phyloP scores from a whole-genome alignment of 2,329 filamentous ascomycete genomes.

The Fusarium sp. region DNA sequence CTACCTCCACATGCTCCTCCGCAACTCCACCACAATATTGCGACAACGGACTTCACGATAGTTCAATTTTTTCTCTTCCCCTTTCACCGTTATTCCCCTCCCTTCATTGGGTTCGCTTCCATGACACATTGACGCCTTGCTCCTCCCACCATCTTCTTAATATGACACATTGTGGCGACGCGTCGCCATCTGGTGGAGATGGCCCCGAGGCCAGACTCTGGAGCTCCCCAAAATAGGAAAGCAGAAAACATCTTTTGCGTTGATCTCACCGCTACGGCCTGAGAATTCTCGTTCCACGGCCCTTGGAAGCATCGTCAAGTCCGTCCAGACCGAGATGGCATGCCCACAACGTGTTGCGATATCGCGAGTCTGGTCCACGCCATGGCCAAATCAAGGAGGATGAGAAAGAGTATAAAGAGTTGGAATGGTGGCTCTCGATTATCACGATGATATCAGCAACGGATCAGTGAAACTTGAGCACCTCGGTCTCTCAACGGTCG shows the following conservation, averaged over 20 bases:
- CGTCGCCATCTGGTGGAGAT: constrained; percentile 23
- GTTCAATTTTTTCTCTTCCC: constrained; percentile 15
- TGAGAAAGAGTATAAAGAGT: constrained; percentile 10
- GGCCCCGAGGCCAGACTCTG: not conserved
- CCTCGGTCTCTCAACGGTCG: constrained; percentile 4
- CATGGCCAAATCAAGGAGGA: not conserved
- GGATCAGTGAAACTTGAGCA: constrained; percentile 18
- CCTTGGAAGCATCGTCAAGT: not conserved
- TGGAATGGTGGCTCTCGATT: not conserved
- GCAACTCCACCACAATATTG: constrained; percentile 34
- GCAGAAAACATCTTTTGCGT: constrained; percentile 38
- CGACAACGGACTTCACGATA: constrained; percentile 35
- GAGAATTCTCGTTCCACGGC: not conserved
- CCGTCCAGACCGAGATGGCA: not conserved
- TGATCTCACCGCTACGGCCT: constrained; percentile 27
- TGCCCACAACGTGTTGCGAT: constrained; percentile 12
- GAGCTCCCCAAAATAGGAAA: constrained; percentile 38
- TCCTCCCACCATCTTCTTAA: constrained; percentile 20
- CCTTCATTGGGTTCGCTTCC: constrained; percentile 9
- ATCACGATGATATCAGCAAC: not conserved
- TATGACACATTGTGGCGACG: constrained; percentile 21
- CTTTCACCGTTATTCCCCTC: constrained; percentile 2
- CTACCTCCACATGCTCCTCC: constrained; percentile 30
- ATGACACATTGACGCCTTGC: constrained; percentile 32
- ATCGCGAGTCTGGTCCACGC: constrained; percentile 14